These are phyloP conservation scores for Gossypium anomalum DNA, from an alignment of 345 rosid genomes.

Conservation along the genomic window DNA sequence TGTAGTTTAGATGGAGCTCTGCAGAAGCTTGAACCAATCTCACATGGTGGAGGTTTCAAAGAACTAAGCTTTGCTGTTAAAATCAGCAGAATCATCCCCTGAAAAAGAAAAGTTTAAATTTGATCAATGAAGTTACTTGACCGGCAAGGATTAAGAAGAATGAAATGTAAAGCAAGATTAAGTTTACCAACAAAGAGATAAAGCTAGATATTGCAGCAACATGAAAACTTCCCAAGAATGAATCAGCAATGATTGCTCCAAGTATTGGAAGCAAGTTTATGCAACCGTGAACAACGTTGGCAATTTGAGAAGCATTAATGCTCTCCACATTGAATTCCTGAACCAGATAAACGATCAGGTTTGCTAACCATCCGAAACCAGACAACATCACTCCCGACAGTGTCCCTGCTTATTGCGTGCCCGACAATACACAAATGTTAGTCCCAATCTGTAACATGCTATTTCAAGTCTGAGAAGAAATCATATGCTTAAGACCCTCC, in stretches of 20 bases:
- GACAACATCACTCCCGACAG: slow-evolving; percentile 11
- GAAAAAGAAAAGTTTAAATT: background rate
- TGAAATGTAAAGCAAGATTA: background rate
- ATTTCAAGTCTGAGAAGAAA: background rate
- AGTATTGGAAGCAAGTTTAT: slow-evolving; percentile 18
- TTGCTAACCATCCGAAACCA: slow-evolving; percentile 19
- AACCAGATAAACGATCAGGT: slow-evolving; percentile 31
- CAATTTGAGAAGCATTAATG: slow-evolving; percentile 20
- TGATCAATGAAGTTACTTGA: background rate
- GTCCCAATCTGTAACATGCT: background rate
- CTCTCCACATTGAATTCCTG: slow-evolving; percentile 25
- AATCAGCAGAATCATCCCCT: slow-evolving; percentile 22
- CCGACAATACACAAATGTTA: background rate
- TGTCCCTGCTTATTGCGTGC: slow-evolving; percentile 5
- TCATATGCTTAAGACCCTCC: background rate
- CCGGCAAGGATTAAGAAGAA: background rate
- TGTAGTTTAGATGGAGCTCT: slow-evolving; percentile 16
- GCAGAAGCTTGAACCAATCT: slow-evolving; percentile 4
- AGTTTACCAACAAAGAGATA: slow-evolving; percentile 23
- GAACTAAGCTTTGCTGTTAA: slow-evolving; percentile 15
- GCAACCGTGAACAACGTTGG: slow-evolving; percentile 15
- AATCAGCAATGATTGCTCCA: slow-evolving; percentile 26
- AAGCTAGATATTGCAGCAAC: slow-evolving; percentile 16
- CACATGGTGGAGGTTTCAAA: slow-evolving; percentile 21
- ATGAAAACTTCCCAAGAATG: slow-evolving; percentile 17